phyloP scores from a whole-genome alignment of 169 alveolate genomes.

The Eimeria falciformis region DNA sequence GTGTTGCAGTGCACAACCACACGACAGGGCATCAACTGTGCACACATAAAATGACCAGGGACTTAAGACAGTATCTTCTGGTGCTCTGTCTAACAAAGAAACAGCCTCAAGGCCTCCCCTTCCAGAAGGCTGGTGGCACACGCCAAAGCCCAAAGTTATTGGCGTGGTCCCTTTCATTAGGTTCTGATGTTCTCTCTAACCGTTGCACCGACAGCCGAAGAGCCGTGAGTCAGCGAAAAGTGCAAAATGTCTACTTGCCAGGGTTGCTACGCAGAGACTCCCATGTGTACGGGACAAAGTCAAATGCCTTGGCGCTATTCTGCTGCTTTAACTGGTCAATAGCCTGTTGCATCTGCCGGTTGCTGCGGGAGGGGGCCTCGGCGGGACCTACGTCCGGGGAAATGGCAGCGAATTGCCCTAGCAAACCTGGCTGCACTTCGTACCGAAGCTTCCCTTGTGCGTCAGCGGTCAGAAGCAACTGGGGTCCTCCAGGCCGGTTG shows the following conservation, averaged over 20 bases:
- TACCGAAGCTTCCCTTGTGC: constrained; percentile 1
- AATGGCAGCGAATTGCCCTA: not conserved
- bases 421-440: constrained; percentile 32
- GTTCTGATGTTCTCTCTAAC: too few species aligned
- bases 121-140: too few species aligned
- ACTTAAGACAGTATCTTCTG: too few species aligned
- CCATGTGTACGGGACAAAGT: constrained; percentile 55
- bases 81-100: too few species aligned
- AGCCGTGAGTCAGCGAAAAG: too few species aligned
- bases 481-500: constrained; percentile 68
- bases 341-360: not conserved
- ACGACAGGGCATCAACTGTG: too few species aligned
- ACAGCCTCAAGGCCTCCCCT: too few species aligned
- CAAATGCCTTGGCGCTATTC: constrained; percentile 24
- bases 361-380: constrained; percentile 51
- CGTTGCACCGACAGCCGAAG: too few species aligned
- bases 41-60: too few species aligned
- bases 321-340: constrained; percentile 28
- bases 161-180: too few species aligned
- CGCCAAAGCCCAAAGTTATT: too few species aligned
- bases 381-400: constrained; percentile 72
- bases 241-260: not conserved
- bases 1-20: too few species aligned
- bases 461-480: not conserved
- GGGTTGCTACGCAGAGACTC: constrained; percentile 68